phyloP scores from a whole-genome alignment of 1,139 yeast genomes.

The Scheffersomyces segobiensis region DNA sequence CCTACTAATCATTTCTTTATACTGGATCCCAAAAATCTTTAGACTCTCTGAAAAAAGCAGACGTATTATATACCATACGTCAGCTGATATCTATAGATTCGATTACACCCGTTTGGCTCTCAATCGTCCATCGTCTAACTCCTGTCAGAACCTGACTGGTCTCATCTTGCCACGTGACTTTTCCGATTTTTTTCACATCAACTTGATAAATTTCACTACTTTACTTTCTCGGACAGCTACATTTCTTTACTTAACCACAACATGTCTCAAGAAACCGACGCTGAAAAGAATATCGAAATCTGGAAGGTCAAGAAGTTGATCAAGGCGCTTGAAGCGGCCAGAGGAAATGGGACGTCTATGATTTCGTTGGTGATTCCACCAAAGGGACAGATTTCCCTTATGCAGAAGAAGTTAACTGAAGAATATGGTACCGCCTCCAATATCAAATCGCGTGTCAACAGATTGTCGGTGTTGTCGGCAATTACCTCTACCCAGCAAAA shows the following conservation, averaged over 20 bases:
- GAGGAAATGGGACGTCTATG: constrained; percentile 99
- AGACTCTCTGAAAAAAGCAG: neutral
- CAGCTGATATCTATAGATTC: neutral
- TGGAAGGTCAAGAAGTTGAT: constrained; percentile 97
- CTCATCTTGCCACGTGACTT: neutral
- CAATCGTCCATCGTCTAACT: neutral
- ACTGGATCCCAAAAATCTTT: too few relatives aligned
- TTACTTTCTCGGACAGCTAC: neutral
- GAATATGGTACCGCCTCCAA: constrained; percentile 99
- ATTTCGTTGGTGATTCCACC: constrained; percentile 95
- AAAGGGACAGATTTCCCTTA: constrained; percentile 85
- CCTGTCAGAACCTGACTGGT: neutral
- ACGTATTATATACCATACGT: neutral
- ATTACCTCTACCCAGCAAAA: constrained; percentile 98
- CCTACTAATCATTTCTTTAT: too few relatives aligned
- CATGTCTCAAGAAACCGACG: constrained; percentile 45
- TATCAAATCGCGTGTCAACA: constrained; percentile 94
- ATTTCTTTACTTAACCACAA: neutral
- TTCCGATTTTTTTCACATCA: neutral
- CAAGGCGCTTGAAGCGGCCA: constrained; percentile 81
- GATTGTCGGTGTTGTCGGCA: constrained; percentile 92
- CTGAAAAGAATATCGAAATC: constrained; percentile 95
- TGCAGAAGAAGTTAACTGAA: constrained; percentile 91
- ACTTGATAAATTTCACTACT: neutral
- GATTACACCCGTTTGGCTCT: neutral